Evolutionary conservation across 768 basidiomycete species (phyloP), one percentile per base, ranked within the genome.

Genomic region (Coprinopsis sp.): DNA sequence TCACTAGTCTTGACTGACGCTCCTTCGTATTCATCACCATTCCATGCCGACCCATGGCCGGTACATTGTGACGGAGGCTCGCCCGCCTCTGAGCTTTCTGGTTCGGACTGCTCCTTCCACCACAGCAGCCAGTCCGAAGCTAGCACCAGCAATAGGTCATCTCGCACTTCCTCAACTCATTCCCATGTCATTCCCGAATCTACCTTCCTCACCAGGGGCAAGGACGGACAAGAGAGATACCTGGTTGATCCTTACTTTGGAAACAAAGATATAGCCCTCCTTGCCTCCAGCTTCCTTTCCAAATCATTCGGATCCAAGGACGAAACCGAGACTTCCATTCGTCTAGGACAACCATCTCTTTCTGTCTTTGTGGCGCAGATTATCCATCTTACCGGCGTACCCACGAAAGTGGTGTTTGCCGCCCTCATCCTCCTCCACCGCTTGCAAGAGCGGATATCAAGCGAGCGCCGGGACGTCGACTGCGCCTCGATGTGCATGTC

Each of bases 351-450:
- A 24, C 49, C 49, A n/a, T n/a, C 18, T 11, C 37, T 57, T n/a
- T 38, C 52, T 5, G n/a, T 39, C 2, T 57, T 54, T 46, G 46
- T 54, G 37, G 55, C 53, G 21, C 43, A 52, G 37, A 14, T 57
- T 7, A 42, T 57, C 14, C 45, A 44, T 23, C 36, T 49, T 1
- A 51, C 55, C n/a, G 48, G 40, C 30, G 49, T 50, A 6, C 51
- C 53, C 2, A 47, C 52, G 34, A 40, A 41, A 16, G 51, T 54
- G 19, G 50, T 51, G 16, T 37, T 52, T 27, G 52, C 53, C 6
- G 36, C 55, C 6, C 38, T 57, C 6, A 52, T 52, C 29, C 46
- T 57, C 19, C 53, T 57, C 10, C 53, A 57, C 34, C 50, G 55
- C 12, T 44, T 57, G 29, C 54, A 40, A n/a, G n/a, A n/a, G n/a